Evolutionary conservation across 2,329 filamentous ascomycete genomes (phyloP), one percentile per base, ranked within the genome.

Genomic region (Trichoderma citrinoviride): DNA sequence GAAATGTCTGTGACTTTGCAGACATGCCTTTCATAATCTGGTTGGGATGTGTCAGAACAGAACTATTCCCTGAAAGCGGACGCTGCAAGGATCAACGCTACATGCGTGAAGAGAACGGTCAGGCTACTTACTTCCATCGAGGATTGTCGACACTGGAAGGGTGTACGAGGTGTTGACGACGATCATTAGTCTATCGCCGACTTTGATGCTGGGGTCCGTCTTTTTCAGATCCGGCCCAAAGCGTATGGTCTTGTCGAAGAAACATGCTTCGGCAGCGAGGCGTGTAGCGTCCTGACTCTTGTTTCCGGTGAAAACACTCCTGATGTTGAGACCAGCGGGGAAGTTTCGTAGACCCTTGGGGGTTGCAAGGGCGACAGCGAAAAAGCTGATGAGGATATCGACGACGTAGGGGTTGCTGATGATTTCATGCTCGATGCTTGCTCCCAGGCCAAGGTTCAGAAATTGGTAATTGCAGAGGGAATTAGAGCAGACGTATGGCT

Each of bases 391-490:
- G 0, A 97, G 82, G 2, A 97, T 81, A 73, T 97, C 93, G 14
- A 96, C 90, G 0, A 96, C 92, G 64, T 88, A 86, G 1, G 92
- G 91, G 72, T 93, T 90, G 14, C 86, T 85, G 27, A 90, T 72
- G 23, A 97, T 90, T 72, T 97, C 92, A 73, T 93, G 87, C 73
- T 97, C 93, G 64, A 96, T 87, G 70, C 87, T 92, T 1, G 91
- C 90, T 0, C 93, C 93, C 71, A 97, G 89, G 0, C 92, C 92
- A n/a, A 96, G 81, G 17, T 85, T 83, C 82, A 96, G 90, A 77
- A 95, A 96, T 73, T 97, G 93, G 71, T 91, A 96, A 4, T 96
- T 79, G 71, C 93, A 97, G 3, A 97, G 81, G 1, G 83, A 80
- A 14, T 85, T 83, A 23, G 85, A 85, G 76, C 93, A 97, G 50